These are phyloP conservation scores for Mycena rebaudengoi DNA, from an alignment of 768 basidiomycete species.

Conservation along the genomic window DNA sequence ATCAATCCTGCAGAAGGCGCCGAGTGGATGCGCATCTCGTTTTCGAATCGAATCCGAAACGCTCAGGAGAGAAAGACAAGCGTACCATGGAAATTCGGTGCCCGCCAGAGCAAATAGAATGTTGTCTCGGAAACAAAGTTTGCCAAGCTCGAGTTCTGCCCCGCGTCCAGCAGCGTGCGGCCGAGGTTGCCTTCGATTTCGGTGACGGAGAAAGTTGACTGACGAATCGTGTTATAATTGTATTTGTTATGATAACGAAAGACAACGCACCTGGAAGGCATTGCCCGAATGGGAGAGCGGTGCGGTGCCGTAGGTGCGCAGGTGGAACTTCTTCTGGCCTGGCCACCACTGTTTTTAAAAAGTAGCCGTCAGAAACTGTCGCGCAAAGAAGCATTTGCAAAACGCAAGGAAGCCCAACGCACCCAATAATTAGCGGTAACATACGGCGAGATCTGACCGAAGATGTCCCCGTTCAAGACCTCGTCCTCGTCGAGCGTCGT, in stretches of 20 bases:
- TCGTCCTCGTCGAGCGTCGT: conserved; percentile 41
- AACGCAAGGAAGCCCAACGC: conserved; percentile 7
- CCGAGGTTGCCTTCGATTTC: conserved; percentile 39
- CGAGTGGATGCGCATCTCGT: not conserved
- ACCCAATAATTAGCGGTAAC: conserved; percentile 52
- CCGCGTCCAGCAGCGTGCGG: conserved; percentile 38
- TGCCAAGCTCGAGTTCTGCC: conserved; percentile 41
- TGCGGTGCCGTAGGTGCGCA: conserved; percentile 45
- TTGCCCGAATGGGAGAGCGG: conserved; percentile 36
- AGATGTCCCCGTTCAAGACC: conserved; percentile 44
- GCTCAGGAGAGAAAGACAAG: not conserved
- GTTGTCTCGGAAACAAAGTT: conserved; percentile 43
- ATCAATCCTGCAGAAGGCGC: too few species aligned
- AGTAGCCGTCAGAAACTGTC: too few species aligned
- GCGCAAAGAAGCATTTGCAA: too few species aligned
- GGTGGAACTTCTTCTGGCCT: conserved; percentile 47
- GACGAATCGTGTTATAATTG: not conserved
- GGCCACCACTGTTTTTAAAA: conserved; percentile 49
- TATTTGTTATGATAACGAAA: not conserved
- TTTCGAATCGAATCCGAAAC: too few species aligned
- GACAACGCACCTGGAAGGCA: conserved; percentile 42
- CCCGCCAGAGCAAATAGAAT: conserved; percentile 42
- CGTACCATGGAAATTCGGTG: conserved; percentile 47
- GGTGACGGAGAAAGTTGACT: conserved; percentile 48
- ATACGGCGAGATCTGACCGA: conserved; percentile 42